phyloP scores from a whole-genome alignment of 225 moss, liverwort and hornwort species.

The Takakia lepidozioides region DNA sequence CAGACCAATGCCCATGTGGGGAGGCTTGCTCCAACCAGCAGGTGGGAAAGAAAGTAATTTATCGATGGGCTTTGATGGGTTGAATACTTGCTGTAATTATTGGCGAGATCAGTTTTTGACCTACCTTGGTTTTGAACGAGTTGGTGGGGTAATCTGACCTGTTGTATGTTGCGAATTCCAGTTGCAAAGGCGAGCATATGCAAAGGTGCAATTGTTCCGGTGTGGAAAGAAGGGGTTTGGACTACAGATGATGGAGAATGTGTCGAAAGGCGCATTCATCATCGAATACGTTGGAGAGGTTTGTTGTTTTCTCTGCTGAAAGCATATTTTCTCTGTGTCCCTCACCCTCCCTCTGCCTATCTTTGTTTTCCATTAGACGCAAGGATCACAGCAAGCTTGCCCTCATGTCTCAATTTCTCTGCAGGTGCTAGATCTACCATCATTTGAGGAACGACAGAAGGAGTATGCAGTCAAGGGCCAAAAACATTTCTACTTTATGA shows the following conservation, averaged over 20 bases:
- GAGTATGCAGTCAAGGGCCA: conserved; percentile 81
- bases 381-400: no score
- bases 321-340: no score
- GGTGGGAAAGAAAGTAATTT: no score
- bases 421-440: conserved; percentile 75
- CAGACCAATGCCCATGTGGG: conserved; percentile 80
- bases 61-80: no score
- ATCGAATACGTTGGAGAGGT: conserved; percentile 98
- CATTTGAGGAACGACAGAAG: conserved; percentile 80
- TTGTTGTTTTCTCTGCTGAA: no score
- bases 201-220: conserved; percentile 56
- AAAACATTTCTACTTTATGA: conserved; percentile 97
- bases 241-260: conserved; percentile 43
- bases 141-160: no score
- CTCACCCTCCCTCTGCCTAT: no score
- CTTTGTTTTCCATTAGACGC: no score
- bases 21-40: conserved; percentile 80
- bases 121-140: not conserved
- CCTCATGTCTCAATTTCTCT: not conserved
- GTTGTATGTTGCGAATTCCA: no score
- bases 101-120: no score
- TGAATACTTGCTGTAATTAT: no score
- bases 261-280: conserved; percentile 71
- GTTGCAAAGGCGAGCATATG: conserved; percentile 79
- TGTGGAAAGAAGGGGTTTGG: conserved; percentile 93